phyloP scores from a whole-genome alignment of 2,329 filamentous ascomycete genomes.

The Fusarium equiseti region DNA sequence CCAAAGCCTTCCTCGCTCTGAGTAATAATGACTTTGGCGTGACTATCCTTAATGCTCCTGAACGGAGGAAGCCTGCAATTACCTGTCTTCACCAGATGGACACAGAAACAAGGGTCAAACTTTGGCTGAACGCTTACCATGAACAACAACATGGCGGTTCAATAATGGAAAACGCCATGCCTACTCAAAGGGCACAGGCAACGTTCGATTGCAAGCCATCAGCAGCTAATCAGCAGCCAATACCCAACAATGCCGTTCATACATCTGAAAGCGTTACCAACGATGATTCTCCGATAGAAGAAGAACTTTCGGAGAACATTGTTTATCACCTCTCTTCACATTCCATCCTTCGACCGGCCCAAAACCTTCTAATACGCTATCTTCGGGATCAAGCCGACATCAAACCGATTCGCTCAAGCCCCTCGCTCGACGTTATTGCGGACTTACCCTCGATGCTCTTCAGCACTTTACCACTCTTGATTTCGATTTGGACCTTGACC shows the following conservation, averaged over 20 bases:
- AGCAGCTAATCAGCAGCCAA: neutral
- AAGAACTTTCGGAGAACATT: conserved; percentile 21
- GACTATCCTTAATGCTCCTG: neutral
- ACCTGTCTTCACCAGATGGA: neutral
- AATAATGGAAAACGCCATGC: neutral
- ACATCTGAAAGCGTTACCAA: neutral
- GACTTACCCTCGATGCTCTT: conserved; percentile 36
- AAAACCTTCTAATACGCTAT: conserved; percentile 26
- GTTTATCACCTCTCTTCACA: conserved; percentile 28
- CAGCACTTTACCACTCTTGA: conserved; percentile 23
- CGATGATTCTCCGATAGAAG: conserved; percentile 17
- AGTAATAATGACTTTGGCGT: neutral
- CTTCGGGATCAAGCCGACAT: conserved; percentile 28
- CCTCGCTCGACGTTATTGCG: conserved; percentile 24
- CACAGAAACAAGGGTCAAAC: neutral
- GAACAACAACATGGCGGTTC: neutral
- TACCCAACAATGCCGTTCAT: neutral
- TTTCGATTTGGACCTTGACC: conserved; percentile 36
- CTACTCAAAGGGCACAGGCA: neutral
- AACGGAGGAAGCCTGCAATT: neutral
- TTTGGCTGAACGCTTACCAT: neutral
- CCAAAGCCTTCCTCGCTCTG: neutral
- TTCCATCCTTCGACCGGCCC: conserved; percentile 32
- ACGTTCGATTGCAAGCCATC: neutral
- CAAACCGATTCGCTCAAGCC: conserved; percentile 29